Base-by-base conservation (phyloP, 139 green algal genomes). In the Klebsormidium nitens region DNA sequence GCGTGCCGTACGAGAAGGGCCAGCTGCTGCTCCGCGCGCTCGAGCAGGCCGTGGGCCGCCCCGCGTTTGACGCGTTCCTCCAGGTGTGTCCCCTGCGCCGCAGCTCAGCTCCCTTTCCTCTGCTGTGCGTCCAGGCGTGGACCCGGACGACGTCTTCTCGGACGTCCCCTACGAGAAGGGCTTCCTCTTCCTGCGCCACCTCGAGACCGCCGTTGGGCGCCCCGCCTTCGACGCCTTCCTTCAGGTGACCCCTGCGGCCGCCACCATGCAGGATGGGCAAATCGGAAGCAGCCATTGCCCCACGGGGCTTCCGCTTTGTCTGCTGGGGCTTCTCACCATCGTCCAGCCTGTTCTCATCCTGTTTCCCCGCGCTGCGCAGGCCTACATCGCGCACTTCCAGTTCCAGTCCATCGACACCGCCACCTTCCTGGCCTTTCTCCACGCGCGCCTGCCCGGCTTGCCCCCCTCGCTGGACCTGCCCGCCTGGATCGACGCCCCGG, bases 111-210 rank as follows among this genome's bases (percentile, higher is more conserved):
- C n/a, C n/a, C n/a, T n/a, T n/a, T n/a, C n/a, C n/a, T n/a, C n/a
- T n/a, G n/a, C n/a, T n/a, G n/a, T n/a, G n/a, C n/a, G n/a, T n/a
- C n/a, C n/a, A 68, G 91, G 88, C 0, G 64, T 81, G 2, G 91
- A 97, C 78, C 91, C 91, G 0, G 91, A 97, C 72, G 91, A 95
- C 62, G 86, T 86, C 1, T 96, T 96, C 80, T 81, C 35, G n/a
- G 75, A 59, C 28, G 65, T 89, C 3, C 82, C 81, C 0, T 89
- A 85, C 44, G 85, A 86, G 72, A 81, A 96, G 69, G 91, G 91
- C 57, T 96, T 95, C 69, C 86, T 87, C 49, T 90, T 97, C 71
- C 74, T 96, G 59, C 19, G 56, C 72, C 90, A 90, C 65, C 72
- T 95, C 2, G 77, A 95, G 82, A 78, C 82, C 5, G 39, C 65